These are phyloP conservation scores for Eragrostis nindensis DNA, from an alignment of 176 grass and related monocot genomes.

Conservation along the genomic window DNA sequence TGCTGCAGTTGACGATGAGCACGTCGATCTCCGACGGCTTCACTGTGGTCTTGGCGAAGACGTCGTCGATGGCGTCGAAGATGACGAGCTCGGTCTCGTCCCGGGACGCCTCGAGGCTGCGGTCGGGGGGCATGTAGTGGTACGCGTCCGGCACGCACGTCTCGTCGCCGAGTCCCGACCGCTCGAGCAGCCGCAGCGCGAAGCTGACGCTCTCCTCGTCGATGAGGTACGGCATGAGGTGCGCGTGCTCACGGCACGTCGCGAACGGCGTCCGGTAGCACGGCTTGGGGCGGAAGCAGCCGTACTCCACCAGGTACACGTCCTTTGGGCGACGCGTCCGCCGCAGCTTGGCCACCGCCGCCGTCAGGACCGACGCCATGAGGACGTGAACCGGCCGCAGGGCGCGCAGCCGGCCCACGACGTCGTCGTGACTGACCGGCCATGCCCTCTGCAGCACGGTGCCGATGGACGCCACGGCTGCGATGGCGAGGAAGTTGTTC, in stretches of 20 bases:
- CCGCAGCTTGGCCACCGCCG: not conserved
- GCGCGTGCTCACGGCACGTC: conserved; percentile 27
- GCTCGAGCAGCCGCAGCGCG: conserved; percentile 21
- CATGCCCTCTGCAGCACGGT: not conserved
- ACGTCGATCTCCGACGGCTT: conserved; percentile 1
- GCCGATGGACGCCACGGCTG: not conserved
- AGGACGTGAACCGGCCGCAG: not conserved
- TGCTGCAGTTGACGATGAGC: conserved; percentile 40
- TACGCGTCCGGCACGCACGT: conserved; percentile 21
- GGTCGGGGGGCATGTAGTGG: conserved; percentile 26
- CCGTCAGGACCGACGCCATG: not conserved
- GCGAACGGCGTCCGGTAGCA: conserved; percentile 24
- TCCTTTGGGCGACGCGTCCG: not conserved
- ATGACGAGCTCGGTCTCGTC: conserved; percentile 31
- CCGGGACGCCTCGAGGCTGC: not conserved
- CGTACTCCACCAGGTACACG: conserved; percentile 29
- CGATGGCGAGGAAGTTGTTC: conserved; percentile 22
- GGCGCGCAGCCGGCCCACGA: not conserved
- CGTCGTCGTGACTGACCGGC: not conserved
- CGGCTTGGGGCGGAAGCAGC: conserved; percentile 1
- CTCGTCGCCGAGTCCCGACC: conserved; percentile 28
- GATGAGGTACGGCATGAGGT: conserved; percentile 3
- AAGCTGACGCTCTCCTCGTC: conserved; percentile 26
- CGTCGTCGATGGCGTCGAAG: conserved; percentile 43
- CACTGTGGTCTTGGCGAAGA: not conserved